Conservation (phyloP, 106 monocot genomes). For the Dendrobium huoshanense region DNA sequence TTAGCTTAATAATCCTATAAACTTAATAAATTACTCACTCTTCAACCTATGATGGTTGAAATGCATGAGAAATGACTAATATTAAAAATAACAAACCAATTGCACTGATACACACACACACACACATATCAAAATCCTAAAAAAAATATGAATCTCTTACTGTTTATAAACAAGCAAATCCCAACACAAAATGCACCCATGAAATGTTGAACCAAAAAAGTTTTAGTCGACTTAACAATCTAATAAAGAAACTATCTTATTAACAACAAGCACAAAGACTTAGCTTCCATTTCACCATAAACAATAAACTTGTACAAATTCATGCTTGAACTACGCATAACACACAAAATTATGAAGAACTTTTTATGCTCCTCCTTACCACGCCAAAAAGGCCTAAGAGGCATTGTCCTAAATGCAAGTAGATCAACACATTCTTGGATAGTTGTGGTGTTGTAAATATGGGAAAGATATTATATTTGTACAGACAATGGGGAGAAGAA, state of each 20-base stretch:
- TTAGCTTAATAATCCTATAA: background rate
- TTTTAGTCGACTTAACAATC: too few species aligned
- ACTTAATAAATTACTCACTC: background rate
- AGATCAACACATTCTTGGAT: background rate
- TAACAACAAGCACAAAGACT: background rate
- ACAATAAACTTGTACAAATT: too few species aligned
- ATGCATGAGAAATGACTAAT: background rate
- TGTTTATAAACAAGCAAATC: too few species aligned
- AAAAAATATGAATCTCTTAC: too few species aligned
- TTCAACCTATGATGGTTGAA: background rate
- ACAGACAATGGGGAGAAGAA: background rate
- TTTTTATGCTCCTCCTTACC: background rate
- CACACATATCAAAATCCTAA: too few species aligned
- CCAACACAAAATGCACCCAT: too few species aligned
- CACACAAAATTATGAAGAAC: background rate
- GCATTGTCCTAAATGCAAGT: background rate
- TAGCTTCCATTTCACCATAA: too few species aligned
- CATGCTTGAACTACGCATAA: background rate
- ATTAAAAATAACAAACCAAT: background rate
- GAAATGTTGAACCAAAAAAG: too few species aligned
- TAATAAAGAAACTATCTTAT: background rate
- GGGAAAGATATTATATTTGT: background rate
- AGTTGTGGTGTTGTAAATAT: background rate
- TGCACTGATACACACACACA: background rate
- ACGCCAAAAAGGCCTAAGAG: background rate